Conservation (phyloP, 129 eudicot genomes). For the Tanacetum coccineum region DNA sequence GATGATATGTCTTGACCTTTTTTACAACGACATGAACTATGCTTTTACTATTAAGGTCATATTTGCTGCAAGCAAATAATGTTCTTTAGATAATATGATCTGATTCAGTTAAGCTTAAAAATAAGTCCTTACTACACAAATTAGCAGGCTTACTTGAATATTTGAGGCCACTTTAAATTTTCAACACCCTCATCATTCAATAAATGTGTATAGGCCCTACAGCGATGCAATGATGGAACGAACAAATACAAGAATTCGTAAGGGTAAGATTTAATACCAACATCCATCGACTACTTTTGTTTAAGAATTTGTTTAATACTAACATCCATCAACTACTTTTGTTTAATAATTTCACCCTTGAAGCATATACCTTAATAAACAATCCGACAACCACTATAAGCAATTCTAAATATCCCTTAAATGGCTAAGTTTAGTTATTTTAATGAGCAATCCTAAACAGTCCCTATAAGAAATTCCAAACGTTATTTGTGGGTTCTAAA, state of each 20-base stretch:
- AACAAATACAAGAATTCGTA: slow-evolving; percentile 12
- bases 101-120: neutral
- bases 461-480: too few relatives aligned
- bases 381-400: too few relatives aligned
- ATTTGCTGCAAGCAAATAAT: slow-evolving; percentile 52
- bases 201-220: slow-evolving; percentile 79
- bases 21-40: slow-evolving; percentile 70
- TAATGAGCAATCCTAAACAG: too few relatives aligned
- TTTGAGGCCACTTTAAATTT: slow-evolving; percentile 79
- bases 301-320: too few relatives aligned
- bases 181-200: slow-evolving; percentile 81
- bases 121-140: neutral
- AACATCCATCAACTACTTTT: too few relatives aligned
- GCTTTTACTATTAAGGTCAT: slow-evolving; percentile 92
- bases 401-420: too few relatives aligned
- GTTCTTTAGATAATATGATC: neutral
- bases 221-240: slow-evolving; percentile 63
- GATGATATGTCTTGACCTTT: slow-evolving; percentile 80
- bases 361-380: too few relatives aligned
- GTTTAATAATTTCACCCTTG: too few relatives aligned
- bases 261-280: neutral
- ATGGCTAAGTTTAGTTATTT: too few relatives aligned
- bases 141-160: slow-evolving; percentile 54
- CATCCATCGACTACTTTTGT: neutral
- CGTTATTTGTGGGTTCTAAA: too few relatives aligned